Percentiles rank a stretch among this genome's conserved stretches.
Conservation (phyloP, 139 green algal species). For the Picochlorum sp. region DNA sequence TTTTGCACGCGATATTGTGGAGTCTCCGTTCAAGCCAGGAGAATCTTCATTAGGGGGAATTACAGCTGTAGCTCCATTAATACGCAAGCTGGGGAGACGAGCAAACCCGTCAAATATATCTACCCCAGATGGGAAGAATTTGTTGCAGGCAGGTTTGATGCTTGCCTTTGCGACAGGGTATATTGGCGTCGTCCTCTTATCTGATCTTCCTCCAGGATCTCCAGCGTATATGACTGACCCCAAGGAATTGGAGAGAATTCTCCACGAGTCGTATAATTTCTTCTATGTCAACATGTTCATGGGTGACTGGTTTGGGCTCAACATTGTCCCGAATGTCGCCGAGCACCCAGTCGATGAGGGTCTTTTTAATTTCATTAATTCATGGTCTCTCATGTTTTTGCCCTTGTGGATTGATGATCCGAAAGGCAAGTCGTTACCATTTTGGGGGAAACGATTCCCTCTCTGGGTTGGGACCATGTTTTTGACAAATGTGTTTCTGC, state of each 20-base stretch:
- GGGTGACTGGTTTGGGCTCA: constrained; percentile 26
- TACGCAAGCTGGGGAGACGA: constrained; percentile 46
- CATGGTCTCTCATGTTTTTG: constrained; percentile 67
- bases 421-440: constrained; percentile 25
- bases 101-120: constrained; percentile 45
- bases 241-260: constrained; percentile 33
- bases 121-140: constrained; percentile 11
- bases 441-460: constrained; percentile 13
- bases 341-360: constrained; percentile 49
- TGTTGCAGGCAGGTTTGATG: constrained; percentile 32
- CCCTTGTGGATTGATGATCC: constrained; percentile 56
- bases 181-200: constrained; percentile 44
- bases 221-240: constrained; percentile 34
- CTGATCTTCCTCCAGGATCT: constrained; percentile 36
- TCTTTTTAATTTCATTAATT: constrained; percentile 71
- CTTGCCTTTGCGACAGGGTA: constrained; percentile 63
- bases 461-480: constrained; percentile 65
- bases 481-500: constrained; percentile 78
- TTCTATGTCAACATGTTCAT: constrained; percentile 76
- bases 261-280: constrained; percentile 73
- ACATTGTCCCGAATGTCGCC: constrained; percentile 32
- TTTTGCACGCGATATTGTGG: constrained; percentile 61
- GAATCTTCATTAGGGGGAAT: constrained; percentile 41
- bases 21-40: constrained; percentile 64
- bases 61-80: constrained; percentile 26